Evolutionary conservation across 2,329 filamentous ascomycete species (phyloP).

Genomic region (Lasiodiplodia hormozganensis): DNA sequence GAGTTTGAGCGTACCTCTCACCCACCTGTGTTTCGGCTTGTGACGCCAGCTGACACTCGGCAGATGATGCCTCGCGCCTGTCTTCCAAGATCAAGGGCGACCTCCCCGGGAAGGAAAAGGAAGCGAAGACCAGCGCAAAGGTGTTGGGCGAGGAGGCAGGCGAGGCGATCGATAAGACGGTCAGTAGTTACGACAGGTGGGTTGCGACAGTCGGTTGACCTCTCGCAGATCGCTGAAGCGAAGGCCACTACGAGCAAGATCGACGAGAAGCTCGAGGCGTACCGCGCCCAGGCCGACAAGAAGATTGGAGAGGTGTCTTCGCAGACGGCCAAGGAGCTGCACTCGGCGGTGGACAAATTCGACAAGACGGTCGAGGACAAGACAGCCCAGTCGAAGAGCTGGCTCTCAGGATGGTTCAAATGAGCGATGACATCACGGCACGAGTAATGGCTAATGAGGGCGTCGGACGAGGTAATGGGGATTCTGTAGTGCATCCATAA

Average conservation of each 20-base stretch:
- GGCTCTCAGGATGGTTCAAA: constrained; percentile 81
- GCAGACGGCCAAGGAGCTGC: constrained; percentile 64
- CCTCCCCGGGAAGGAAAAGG: constrained; percentile 66
- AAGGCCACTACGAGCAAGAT: constrained; percentile 65
- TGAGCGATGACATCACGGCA: constrained; percentile 12
- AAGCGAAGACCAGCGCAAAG: constrained; percentile 70
- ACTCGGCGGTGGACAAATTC: constrained; percentile 72
- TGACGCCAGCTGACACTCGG: constrained; percentile 31
- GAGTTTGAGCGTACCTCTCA: constrained; percentile 77
- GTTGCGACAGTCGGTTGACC: neutral
- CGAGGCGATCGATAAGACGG: constrained; percentile 65
- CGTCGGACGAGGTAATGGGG: neutral
- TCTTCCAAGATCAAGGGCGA: constrained; percentile 71
- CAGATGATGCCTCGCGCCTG: constrained; percentile 78
- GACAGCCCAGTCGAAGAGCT: constrained; percentile 81
- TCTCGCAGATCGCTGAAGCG: constrained; percentile 45
- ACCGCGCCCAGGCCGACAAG: constrained; percentile 64
- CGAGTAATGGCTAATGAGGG: constrained; percentile 18
- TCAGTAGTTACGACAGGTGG: constrained; percentile 54
- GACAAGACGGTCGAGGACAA: constrained; percentile 82
- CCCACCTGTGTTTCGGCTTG: neutral
- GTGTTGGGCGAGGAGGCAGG: constrained; percentile 51
- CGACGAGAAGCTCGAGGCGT: constrained; percentile 64
- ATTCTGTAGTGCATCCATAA: constrained; percentile 5
- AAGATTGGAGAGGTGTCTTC: constrained; percentile 68